These are phyloP conservation scores for Kickxella alabastrina DNA, from an alignment of 192 early-diverging fungal genomes.

Conservation along the genomic window DNA sequence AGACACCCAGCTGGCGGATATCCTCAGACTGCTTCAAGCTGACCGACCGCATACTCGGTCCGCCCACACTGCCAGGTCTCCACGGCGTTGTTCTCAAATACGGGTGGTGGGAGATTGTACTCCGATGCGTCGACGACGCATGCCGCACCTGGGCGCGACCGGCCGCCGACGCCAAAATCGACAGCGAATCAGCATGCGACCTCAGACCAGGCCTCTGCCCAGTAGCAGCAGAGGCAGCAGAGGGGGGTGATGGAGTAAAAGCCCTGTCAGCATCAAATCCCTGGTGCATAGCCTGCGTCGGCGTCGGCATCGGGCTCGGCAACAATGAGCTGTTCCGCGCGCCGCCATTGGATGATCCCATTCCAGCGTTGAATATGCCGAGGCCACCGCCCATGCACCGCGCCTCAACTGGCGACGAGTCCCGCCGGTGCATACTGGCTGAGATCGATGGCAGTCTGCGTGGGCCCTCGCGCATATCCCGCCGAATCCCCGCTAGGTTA, in stretches of 20 bases:
- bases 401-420: slow-evolving; percentile 7
- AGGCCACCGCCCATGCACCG: slow-evolving; percentile 30
- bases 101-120: slow-evolving; percentile 22
- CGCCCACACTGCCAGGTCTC: slow-evolving; percentile 7
- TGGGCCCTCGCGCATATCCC: slow-evolving; percentile 43
- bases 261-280: slow-evolving; percentile 24
- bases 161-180: slow-evolving; percentile 26
- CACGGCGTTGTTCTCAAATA: slow-evolving; percentile 25
- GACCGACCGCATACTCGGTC: slow-evolving; percentile 41
- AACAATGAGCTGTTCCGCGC: slow-evolving; percentile 6
- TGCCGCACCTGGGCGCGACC: slow-evolving; percentile 26
- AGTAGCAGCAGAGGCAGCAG: too few relatives aligned
- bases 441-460: slow-evolving; percentile 50
- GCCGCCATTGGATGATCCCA: not conserved
- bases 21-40: slow-evolving; percentile 49
- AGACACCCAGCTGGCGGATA: slow-evolving; percentile 35
- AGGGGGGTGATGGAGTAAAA: not conserved
- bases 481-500: slow-evolving; percentile 34
- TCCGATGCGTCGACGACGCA: slow-evolving; percentile 4
- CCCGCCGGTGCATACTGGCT: slow-evolving; percentile 15
- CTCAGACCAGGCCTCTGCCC: too few relatives aligned
- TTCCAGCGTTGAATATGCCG: slow-evolving; percentile 24
- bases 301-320: slow-evolving; percentile 45
- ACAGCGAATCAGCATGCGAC: slow-evolving; percentile 19
- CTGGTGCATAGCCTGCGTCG: slow-evolving; percentile 20